Evolutionary conservation across 371 early-diverging fungal species (phyloP).

Genomic region (Mucor indicus): DNA sequence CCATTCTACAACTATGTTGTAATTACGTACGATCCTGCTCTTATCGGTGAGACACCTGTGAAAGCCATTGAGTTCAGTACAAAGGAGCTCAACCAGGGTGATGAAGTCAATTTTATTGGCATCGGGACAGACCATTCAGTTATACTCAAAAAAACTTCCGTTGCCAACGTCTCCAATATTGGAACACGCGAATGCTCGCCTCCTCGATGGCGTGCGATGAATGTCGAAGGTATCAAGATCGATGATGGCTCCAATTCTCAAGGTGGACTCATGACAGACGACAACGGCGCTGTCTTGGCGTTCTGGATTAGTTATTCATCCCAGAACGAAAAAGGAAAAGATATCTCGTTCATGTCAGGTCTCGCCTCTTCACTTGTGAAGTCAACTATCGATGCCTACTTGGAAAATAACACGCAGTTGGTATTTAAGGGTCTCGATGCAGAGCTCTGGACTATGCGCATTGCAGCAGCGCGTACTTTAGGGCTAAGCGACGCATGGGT

Average conservation of each 20-base stretch:
- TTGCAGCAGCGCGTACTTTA: slow-evolving; percentile 78
- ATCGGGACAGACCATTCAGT: slow-evolving; percentile 47
- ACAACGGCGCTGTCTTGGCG: slow-evolving; percentile 68
- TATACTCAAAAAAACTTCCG: slow-evolving; percentile 59
- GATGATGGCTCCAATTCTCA: slow-evolving; percentile 52
- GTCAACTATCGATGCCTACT: slow-evolving; percentile 45
- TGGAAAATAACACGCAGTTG: slow-evolving; percentile 35
- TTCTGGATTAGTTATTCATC: slow-evolving; percentile 75
- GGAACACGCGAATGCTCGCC: slow-evolving; percentile 62
- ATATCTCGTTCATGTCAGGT: slow-evolving; percentile 61
- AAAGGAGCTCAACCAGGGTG: slow-evolving; percentile 60
- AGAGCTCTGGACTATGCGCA: slow-evolving; percentile 79
- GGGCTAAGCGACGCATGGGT: slow-evolving; percentile 73
- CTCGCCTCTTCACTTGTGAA: slow-evolving; percentile 38
- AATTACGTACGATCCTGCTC: slow-evolving; percentile 67
- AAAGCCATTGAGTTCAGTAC: slow-evolving; percentile 50
- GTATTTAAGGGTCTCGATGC: slow-evolving; percentile 60
- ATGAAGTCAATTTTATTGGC: slow-evolving; percentile 66
- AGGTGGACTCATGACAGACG: slow-evolving; percentile 76
- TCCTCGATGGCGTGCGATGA: slow-evolving; percentile 72
- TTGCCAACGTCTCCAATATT: slow-evolving; percentile 61
- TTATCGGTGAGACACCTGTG: slow-evolving; percentile 76
- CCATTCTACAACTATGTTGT: slow-evolving; percentile 85
- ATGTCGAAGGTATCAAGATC: slow-evolving; percentile 74
- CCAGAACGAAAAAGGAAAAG: slow-evolving; percentile 58